These are phyloP conservation scores for Backusella sp. DNA, from an alignment of 192 early-diverging fungal genomes.

Conservation along the genomic window DNA sequence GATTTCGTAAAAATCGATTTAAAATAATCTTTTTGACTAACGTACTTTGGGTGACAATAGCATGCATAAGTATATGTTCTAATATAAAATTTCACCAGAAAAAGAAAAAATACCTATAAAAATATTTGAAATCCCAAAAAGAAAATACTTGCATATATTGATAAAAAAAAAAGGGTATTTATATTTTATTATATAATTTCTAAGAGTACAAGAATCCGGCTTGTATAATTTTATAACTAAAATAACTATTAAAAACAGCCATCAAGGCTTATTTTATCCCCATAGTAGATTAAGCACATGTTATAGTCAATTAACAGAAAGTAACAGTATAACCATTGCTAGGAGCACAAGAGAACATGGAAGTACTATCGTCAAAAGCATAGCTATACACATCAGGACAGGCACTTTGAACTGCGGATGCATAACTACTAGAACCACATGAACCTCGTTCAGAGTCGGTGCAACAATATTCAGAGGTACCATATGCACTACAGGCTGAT, in stretches of 20 bases:
- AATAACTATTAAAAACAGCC: not conserved
- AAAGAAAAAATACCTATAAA: not conserved
- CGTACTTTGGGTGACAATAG: not conserved
- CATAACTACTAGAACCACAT: not conserved
- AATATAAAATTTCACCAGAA: not conserved
- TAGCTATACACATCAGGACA: conserved; percentile 22
- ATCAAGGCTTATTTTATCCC: not conserved
- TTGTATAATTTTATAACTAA: not conserved
- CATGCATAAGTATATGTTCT: not conserved
- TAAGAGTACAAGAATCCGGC: not conserved
- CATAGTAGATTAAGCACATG: not conserved
- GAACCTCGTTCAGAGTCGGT: conserved; percentile 16
- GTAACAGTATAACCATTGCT: conserved; percentile 23
- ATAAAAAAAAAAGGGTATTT: not conserved
- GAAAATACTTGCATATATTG: not conserved
- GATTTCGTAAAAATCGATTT: not conserved
- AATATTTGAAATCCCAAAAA: not conserved
- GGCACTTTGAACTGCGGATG: conserved; percentile 6
- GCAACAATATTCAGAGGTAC: conserved; percentile 17
- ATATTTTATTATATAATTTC: not conserved
- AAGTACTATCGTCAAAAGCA: conserved; percentile 27
- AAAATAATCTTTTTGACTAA: not conserved
- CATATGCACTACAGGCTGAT: conserved; percentile 13
- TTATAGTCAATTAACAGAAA: conserved; percentile 6
- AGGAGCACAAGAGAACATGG: conserved; percentile 21